Evolutionary conservation across 495 filamentous ascomycete species (phyloP), one percentile per base, ranked within the genome.

Genomic region (Neurospora hispaniola): DNA sequence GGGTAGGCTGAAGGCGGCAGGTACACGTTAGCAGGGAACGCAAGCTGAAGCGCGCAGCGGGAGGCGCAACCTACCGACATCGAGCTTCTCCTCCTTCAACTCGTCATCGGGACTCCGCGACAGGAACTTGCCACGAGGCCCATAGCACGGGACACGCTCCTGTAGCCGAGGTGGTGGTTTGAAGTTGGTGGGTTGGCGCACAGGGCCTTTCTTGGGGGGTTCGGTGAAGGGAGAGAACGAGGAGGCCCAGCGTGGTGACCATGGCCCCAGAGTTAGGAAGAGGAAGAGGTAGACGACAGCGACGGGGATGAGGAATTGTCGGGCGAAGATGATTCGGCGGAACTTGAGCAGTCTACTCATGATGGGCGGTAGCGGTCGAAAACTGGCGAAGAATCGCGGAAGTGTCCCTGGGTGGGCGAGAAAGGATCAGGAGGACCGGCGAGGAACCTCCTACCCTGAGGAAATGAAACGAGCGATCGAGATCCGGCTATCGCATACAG

Each of bases 71-170:
- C 11, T 77, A 81, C 79, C 69, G 23, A 69, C 70, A 48, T 79
- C 72, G 23, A 81, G 46, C 39, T 76, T 72, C 14, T 48, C 46
- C 62, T 76, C 75, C 42, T 73, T 44, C 42, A 81, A 42, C 20
- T 78, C 77, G 69, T 81, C 80, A 44, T 81, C 80, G 18, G 72
- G 76, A 69, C 76, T 80, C 5, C 75, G 39, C 7, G 77, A 77
- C 18, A 81, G 76, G 11, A 79, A 59, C n/a, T 74, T 70, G 18
- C 76, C 77, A 23, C 80, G 78, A 42, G 80, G 75, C 4, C 80
- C 80, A 42, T 72, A 72, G 72, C 80, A 81, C 23, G 72, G 43
- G 18, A 78, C 73, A 43, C 78, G 77, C 10, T 74, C 59, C 2
- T 70, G 40, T 4, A 81, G 75, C 20, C 74, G 74, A 4, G 80